A percentile compares a stretch with the other conserved stretches of the same genome.
Evolutionary conservation across 805 yeast species (phyloP).

Genomic region (Wickerhamiella qilinensis): DNA sequence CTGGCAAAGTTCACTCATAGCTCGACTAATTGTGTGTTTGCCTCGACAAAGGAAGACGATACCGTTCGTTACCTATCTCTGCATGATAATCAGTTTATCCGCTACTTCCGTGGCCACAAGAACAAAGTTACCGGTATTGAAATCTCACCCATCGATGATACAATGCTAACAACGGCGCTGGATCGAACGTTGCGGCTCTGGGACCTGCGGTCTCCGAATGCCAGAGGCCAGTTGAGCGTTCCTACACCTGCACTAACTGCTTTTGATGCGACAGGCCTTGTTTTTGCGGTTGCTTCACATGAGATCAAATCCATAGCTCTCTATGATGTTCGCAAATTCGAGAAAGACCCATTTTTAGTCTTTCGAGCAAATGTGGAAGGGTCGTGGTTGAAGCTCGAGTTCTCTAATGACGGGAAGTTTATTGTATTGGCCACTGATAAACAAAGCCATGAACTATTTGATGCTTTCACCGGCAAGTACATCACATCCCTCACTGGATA

Average conservation of each 20-base stretch:
- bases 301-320: conserved; percentile 32
- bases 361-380: conserved; percentile 25
- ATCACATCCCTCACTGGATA: conserved; percentile 34
- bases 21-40: conserved; percentile 56
- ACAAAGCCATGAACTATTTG: conserved; percentile 44
- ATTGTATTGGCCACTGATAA: conserved; percentile 43
- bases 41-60: conserved; percentile 58
- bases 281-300: conserved; percentile 52
- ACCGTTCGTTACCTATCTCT: conserved; percentile 55
- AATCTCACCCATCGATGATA: conserved; percentile 52
- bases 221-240: conserved; percentile 44
- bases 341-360: conserved; percentile 38
- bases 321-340: conserved; percentile 45
- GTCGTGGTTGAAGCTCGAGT: conserved; percentile 52
- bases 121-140: conserved; percentile 58
- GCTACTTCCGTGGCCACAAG: conserved; percentile 81
- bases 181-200: conserved; percentile 76
- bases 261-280: conserved; percentile 71
- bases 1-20: conserved; percentile 70
- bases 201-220: conserved; percentile 60
- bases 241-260: conserved; percentile 44
- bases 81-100: conserved; percentile 58
- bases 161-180: conserved; percentile 47
- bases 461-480: conserved; percentile 49
- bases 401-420: conserved; percentile 60